A percentile compares a stretch with the other conserved stretches of the same genome.
Conservation (phyloP, 1,284 basidiomycete genomes). For the Trametes versicolor region DNA sequence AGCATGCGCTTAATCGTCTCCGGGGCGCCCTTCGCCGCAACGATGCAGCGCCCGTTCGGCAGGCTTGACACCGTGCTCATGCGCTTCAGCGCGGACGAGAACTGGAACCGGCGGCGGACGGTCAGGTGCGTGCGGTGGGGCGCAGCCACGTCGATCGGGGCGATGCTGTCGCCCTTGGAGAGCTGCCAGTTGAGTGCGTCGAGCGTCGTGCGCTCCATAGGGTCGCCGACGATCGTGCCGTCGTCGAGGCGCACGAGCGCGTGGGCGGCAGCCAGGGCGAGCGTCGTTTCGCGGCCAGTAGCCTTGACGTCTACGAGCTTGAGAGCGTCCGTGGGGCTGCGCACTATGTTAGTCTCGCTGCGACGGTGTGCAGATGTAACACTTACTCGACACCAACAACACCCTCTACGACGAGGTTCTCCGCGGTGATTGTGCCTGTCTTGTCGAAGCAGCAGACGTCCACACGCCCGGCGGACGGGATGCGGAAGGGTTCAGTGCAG, state of each 20-base stretch:
- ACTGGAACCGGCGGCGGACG: constrained; percentile 93
- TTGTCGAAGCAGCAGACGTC: constrained; percentile 99
- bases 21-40: constrained; percentile 93
- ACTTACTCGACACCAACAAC: constrained; percentile 88
- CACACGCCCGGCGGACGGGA: constrained; percentile 91
- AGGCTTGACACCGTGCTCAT: constrained; percentile 92
- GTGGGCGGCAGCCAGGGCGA: constrained; percentile 94
- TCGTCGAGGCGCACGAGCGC: constrained; percentile 94
- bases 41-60: constrained; percentile 66
- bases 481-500: constrained; percentile 97
- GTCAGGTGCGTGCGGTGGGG: constrained; percentile 70
- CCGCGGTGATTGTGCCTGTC: constrained; percentile 96
- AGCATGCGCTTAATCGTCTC: constrained; percentile 95
- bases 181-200: constrained; percentile 94
- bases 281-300: constrained; percentile 80
- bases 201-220: constrained; percentile 98
- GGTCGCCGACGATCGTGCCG: constrained; percentile 94
- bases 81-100: constrained; percentile 94
- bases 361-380: neutral
- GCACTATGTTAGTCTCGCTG: constrained; percentile 23
- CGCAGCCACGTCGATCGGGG: constrained; percentile 63
- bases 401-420: constrained; percentile 94
- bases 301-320: constrained; percentile 85
- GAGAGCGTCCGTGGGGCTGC: constrained; percentile 64
- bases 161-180: constrained; percentile 80